phyloP scores from a whole-genome alignment of 805 yeast species.

The Kluyveromyces dobzhanskii region DNA sequence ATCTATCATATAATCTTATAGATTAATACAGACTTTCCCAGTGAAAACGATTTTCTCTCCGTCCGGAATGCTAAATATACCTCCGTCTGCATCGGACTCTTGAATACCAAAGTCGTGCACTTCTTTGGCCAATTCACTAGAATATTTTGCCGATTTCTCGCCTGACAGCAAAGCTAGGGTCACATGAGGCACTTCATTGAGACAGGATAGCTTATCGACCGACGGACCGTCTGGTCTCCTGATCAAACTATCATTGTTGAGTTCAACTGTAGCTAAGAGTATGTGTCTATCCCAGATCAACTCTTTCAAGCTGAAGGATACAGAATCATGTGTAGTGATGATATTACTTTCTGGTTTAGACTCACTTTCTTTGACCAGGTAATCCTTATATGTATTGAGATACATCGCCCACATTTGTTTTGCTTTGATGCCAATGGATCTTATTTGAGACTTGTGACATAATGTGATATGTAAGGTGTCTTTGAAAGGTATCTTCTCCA shows the following conservation, averaged over 20 bases:
- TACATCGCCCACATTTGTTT: conserved; percentile 25
- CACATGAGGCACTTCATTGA: conserved; percentile 51
- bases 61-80: too few relatives aligned
- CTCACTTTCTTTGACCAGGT: conserved; percentile 4
- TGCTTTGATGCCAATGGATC: conserved; percentile 21
- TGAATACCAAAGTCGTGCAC: conserved; percentile 5
- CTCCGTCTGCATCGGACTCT: neutral
- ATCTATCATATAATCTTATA: conserved; percentile 6
- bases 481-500: neutral
- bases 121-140: conserved; percentile 35
- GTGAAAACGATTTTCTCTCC: too few relatives aligned
- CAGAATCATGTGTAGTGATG: conserved; percentile 20
- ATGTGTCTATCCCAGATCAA: conserved; percentile 45
- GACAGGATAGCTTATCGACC: conserved; percentile 17
- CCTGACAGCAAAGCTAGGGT: conserved; percentile 56
- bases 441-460: conserved; percentile 37
- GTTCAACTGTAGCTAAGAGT: conserved; percentile 45
- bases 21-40: conserved; percentile 13
- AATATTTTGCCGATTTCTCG: conserved; percentile 41
- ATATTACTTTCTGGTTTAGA: neutral
- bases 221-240: neutral
- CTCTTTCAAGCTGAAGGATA: conserved; percentile 35
- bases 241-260: conserved; percentile 6
- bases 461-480: conserved; percentile 59
- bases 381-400: conserved; percentile 14